These are phyloP conservation scores for Magnaporthales sp. DNA, from an alignment of 2,329 filamentous ascomycete genomes.

Conservation along the genomic window DNA sequence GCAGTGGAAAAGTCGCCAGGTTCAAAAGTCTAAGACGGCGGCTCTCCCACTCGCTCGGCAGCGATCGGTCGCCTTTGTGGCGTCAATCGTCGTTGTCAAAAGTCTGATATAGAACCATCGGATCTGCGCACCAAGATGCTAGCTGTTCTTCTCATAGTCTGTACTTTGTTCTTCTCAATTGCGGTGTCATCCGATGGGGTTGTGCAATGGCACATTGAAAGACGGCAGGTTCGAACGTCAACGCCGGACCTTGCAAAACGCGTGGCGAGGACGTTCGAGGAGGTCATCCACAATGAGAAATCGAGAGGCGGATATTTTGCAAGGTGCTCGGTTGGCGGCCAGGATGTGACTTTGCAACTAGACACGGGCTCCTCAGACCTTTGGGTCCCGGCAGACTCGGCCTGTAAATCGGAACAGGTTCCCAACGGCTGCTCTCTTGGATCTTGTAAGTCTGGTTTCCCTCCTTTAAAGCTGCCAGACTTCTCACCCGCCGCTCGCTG, in stretches of 20 bases:
- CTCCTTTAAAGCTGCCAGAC: not conserved
- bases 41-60: not conserved
- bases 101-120: not conserved
- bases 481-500: not conserved
- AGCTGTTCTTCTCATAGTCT: slow-evolving; percentile 11
- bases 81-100: not conserved
- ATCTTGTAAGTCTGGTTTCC: slow-evolving; percentile 13
- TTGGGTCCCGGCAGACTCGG: slow-evolving; percentile 46
- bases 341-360: slow-evolving; percentile 48
- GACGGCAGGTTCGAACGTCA: slow-evolving; percentile 18
- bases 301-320: slow-evolving; percentile 45
- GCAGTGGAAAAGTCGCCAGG: not conserved
- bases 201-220: slow-evolving; percentile 40
- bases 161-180: slow-evolving; percentile 15
- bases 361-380: slow-evolving; percentile 60
- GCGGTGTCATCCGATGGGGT: slow-evolving; percentile 19
- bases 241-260: slow-evolving; percentile 18
- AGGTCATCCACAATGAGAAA: slow-evolving; percentile 34
- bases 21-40: not conserved
- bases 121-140: slow-evolving; percentile 15
- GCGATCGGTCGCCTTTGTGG: not conserved
- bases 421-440: slow-evolving; percentile 16
- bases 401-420: slow-evolving; percentile 10
- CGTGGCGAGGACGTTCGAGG: slow-evolving; percentile 28
- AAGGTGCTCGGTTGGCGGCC: slow-evolving; percentile 47